Conservation (phyloP, 306 rosid genomes). For the Trifolium pratense region DNA sequence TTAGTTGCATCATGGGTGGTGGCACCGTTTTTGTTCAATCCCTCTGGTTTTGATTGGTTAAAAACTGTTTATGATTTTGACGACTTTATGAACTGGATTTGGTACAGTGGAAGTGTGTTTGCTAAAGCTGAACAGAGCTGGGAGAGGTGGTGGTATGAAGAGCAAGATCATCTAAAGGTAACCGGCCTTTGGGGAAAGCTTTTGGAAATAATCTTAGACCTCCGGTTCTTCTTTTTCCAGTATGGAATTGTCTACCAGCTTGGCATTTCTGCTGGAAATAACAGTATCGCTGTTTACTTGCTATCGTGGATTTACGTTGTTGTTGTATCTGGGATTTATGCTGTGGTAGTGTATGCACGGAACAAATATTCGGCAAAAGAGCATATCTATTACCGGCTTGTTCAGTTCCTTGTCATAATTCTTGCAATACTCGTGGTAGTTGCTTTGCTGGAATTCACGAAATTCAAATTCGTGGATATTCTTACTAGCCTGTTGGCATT, state of each 20-base stretch:
- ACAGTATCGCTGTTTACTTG: slow-evolving; percentile 51
- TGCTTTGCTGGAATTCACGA: slow-evolving; percentile 51
- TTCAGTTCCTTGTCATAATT: slow-evolving; percentile 54
- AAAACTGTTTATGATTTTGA: slow-evolving; percentile 60
- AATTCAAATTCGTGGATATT: slow-evolving; percentile 48
- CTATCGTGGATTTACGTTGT: slow-evolving; percentile 54
- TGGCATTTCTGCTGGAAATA: slow-evolving; percentile 49
- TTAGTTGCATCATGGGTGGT: slow-evolving; percentile 56
- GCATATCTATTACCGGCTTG: slow-evolving; percentile 57
- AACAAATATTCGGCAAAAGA: slow-evolving; percentile 53
- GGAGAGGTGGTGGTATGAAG: slow-evolving; percentile 61
- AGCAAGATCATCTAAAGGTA: slow-evolving; percentile 55
- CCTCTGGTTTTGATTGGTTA: slow-evolving; percentile 64
- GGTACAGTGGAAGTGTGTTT: slow-evolving; percentile 58
- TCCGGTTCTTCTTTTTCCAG: slow-evolving; percentile 58
- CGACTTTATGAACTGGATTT: slow-evolving; percentile 60
- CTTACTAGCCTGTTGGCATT: slow-evolving; percentile 57
- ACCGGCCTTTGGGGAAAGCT: slow-evolving; percentile 61
- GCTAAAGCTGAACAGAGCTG: slow-evolving; percentile 63
- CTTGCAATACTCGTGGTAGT: slow-evolving; percentile 51
- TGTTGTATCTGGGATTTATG: slow-evolving; percentile 47
- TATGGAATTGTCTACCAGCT: slow-evolving; percentile 60
- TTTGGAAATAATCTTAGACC: slow-evolving; percentile 56
- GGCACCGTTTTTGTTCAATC: slow-evolving; percentile 58
- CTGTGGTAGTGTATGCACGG: slow-evolving; percentile 48